Base-by-base conservation (phyloP, 345 rosid genomes). In the Dovyalis caffra region DNA sequence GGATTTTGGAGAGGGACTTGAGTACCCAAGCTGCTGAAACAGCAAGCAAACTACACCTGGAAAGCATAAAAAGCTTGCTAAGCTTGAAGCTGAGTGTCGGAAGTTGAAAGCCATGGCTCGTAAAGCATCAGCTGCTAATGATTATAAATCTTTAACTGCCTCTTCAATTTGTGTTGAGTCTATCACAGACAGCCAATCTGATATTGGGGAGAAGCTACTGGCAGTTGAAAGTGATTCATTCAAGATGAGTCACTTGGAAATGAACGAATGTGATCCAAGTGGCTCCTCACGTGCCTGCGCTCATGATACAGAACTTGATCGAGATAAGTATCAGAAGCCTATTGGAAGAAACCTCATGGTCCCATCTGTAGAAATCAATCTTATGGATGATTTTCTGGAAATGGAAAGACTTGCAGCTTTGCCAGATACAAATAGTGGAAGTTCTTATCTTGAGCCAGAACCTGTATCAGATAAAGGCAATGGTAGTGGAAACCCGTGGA, bases 371-470 rank as follows among this genome's bases (percentile, higher is more conserved):
- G 88, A 89, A 75, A 84, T 89, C 70, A 88, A 87, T 83, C 91
- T 92, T 63, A 95, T 95, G 97, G 95, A 90, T 82, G 99, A 95
- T 84, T 95, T 95, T 77, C 94, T 95, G 67, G 99, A 95, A 81
- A 95, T 95, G 97, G 99, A 95, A 75, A 90, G 85, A 84, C 90
- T 94, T 1, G 98, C 92, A 28, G 87, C 92, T 53, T 66, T 74
- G 68, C 90, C 87, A 0, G 85, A 77, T 33, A 79, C 85, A 70
- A 88, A 80, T 80, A 81, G 75, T 21, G 84, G 76, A 74, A 81
- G 77, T 69, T 72, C 85, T 70, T 71, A 66, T 57, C 35, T 38
- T 25, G 89, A 83, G 76, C 67, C 45, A 25, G 87, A 53, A 64
- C 68, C 75, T 45, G 66, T 49, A 47, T 37, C 85, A 26, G 80